phyloP scores from a whole-genome alignment of 2,329 filamentous ascomycete genomes.

The Elsinoe ampelina region DNA sequence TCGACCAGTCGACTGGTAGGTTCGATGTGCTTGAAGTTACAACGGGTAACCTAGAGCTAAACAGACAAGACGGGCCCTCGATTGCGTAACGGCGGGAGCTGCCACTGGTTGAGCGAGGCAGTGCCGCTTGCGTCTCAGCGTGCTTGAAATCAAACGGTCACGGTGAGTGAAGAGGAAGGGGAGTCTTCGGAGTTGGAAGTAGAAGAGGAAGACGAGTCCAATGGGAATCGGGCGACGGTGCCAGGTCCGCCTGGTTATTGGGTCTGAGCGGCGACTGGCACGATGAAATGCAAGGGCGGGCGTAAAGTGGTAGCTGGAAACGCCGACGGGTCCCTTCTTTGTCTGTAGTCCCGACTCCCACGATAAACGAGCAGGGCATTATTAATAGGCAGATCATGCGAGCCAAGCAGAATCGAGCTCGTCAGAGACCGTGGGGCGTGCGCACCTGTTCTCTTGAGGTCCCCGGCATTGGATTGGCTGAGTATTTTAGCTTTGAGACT shows the following conservation, averaged over 20 bases:
- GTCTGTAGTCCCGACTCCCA: neutral
- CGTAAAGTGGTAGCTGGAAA: constrained; percentile 6
- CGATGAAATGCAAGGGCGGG: constrained; percentile 6
- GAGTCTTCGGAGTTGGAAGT: neutral
- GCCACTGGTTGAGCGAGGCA: neutral
- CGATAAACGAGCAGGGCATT: constrained; percentile 11
- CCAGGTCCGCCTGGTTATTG: neutral
- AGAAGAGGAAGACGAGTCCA: neutral
- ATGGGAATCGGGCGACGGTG: neutral
- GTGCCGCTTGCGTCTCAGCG: constrained; percentile 5
- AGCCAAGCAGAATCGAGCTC: constrained; percentile 8
- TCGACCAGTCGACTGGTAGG: constrained; percentile 1
- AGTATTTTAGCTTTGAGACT: neutral
- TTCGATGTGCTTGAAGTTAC: neutral
- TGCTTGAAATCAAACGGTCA: constrained; percentile 6
- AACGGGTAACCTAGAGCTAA: constrained; percentile 11
- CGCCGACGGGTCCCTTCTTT: constrained; percentile 1
- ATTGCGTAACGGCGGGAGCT: neutral
- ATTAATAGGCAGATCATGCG: constrained; percentile 7
- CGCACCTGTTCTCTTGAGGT: neutral
- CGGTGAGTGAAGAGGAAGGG: neutral
- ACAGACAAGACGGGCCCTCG: neutral
- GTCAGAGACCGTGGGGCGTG: constrained; percentile 7
- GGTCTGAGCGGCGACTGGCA: neutral
- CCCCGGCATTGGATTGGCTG: neutral